A percentile compares a stretch with the other conserved stretches of the same genome.
Evolutionary conservation across 208 protist genomes (phyloP).

Genomic region (Tritrichomonas foetus): DNA sequence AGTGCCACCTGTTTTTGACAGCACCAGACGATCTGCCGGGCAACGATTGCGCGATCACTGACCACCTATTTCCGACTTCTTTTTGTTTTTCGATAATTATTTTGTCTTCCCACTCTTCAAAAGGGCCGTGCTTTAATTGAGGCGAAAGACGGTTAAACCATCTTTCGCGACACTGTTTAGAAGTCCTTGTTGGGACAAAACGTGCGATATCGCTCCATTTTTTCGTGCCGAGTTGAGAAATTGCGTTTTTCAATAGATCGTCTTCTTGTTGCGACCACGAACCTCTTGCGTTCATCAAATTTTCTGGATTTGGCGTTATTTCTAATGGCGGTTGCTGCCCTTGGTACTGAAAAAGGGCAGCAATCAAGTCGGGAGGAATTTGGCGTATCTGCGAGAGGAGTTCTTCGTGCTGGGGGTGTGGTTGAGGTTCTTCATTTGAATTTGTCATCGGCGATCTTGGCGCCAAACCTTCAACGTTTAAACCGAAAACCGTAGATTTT

Average conservation of each 20-base stretch:
- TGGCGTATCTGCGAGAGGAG: too few species aligned
- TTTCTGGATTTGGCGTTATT: too few species aligned
- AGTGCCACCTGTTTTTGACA: background rate
- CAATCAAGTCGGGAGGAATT: too few species aligned
- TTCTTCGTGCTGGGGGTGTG: too few species aligned
- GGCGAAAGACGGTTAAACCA: background rate
- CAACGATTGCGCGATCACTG: background rate
- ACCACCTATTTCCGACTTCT: conserved; percentile 18
- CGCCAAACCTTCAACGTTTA: too few species aligned
- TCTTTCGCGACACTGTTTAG: conserved; percentile 23
- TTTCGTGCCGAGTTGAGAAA: background rate
- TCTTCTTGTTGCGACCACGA: background rate
- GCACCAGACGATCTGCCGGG: background rate
- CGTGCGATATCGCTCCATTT: background rate
- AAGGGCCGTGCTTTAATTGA: background rate
- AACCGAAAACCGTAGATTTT: too few species aligned
- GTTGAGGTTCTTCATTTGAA: too few species aligned
- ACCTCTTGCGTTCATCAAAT: background rate
- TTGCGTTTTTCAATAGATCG: background rate
- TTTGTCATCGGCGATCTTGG: too few species aligned
- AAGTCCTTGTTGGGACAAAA: conserved; percentile 7
- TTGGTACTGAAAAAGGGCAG: too few species aligned
- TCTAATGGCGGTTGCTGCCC: too few species aligned
- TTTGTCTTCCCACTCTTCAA: conserved; percentile 7
- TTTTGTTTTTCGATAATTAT: conserved; percentile 35